These are phyloP conservation scores for Colletotrichum sp. DNA, from an alignment of 2,329 filamentous ascomycete genomes.

Conservation along the genomic window DNA sequence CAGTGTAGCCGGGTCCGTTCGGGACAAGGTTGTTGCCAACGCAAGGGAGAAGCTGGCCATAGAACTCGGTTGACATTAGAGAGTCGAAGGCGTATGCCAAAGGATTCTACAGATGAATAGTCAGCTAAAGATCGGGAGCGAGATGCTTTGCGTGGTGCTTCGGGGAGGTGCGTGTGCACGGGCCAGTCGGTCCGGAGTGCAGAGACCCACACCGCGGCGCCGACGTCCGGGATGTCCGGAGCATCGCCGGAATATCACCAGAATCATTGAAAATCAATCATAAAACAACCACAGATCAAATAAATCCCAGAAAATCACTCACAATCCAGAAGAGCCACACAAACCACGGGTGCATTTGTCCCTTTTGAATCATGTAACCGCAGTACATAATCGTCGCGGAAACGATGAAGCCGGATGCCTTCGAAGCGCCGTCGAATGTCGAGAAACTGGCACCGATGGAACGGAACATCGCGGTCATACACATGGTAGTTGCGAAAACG, in stretches of 20 bases:
- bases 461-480: slow-evolving; percentile 65
- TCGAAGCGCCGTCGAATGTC: slow-evolving; percentile 65
- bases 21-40: slow-evolving; percentile 56
- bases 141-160: no score
- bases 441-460: slow-evolving; percentile 59
- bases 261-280: no score
- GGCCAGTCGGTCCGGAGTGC: no score
- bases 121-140: no score
- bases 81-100: slow-evolving; percentile 74
- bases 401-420: slow-evolving; percentile 57
- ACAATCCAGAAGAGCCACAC: slow-evolving; percentile 61
- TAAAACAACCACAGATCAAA: no score
- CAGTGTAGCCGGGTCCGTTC: slow-evolving; percentile 50
- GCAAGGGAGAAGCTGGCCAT: slow-evolving; percentile 58
- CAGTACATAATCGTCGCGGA: slow-evolving; percentile 64
- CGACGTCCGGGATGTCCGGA: no score
- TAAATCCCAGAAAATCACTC: no score
- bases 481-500: slow-evolving; percentile 56
- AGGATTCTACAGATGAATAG: slow-evolving; percentile 44
- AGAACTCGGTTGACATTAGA: slow-evolving; percentile 74
- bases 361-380: slow-evolving; percentile 67
- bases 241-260: no score
- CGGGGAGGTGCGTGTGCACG: no score
- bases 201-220: no score
- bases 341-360: slow-evolving; percentile 68